Evolutionary conservation across 192 early-diverging fungal genomes (phyloP).

Genomic region (Geranomyces michiganensis): DNA sequence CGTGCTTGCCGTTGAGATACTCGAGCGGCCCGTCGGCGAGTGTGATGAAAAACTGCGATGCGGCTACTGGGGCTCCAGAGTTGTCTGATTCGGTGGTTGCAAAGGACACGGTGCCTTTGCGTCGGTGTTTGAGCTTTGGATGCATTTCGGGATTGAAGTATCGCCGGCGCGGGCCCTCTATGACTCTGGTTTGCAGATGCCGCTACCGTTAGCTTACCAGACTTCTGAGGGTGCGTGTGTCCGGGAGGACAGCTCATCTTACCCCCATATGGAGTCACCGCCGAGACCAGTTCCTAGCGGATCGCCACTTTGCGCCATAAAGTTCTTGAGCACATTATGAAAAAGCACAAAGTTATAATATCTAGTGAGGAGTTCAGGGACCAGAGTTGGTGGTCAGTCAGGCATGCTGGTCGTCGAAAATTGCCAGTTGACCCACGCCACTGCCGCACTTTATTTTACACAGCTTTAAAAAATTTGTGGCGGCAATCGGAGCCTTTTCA

Average conservation of each 20-base stretch:
- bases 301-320: slow-evolving; percentile 79
- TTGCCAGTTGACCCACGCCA: too few relatives aligned
- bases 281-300: slow-evolving; percentile 72
- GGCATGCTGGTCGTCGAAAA: too few relatives aligned
- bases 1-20: slow-evolving; percentile 81
- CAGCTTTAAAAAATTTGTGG: slow-evolving; percentile 83
- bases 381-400: too few relatives aligned
- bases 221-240: too few relatives aligned
- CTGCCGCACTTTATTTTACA: slow-evolving; percentile 72
- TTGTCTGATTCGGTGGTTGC: slow-evolving; percentile 51
- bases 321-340: slow-evolving; percentile 79
- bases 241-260: not conserved
- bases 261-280: slow-evolving; percentile 73
- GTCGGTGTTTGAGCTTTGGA: slow-evolving; percentile 77
- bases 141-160: slow-evolving; percentile 81
- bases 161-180: slow-evolving; percentile 58
- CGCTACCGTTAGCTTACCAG: too few relatives aligned
- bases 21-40: slow-evolving; percentile 68
- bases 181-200: too few relatives aligned
- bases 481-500: slow-evolving; percentile 68
- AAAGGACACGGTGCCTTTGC: slow-evolving; percentile 78
- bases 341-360: slow-evolving; percentile 82
- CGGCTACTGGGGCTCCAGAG: slow-evolving; percentile 42
- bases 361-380: slow-evolving; percentile 14
- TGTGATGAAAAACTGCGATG: slow-evolving; percentile 90